Base-by-base conservation (phyloP, 805 yeast genomes). In the Myxozyma nipponensis region DNA sequence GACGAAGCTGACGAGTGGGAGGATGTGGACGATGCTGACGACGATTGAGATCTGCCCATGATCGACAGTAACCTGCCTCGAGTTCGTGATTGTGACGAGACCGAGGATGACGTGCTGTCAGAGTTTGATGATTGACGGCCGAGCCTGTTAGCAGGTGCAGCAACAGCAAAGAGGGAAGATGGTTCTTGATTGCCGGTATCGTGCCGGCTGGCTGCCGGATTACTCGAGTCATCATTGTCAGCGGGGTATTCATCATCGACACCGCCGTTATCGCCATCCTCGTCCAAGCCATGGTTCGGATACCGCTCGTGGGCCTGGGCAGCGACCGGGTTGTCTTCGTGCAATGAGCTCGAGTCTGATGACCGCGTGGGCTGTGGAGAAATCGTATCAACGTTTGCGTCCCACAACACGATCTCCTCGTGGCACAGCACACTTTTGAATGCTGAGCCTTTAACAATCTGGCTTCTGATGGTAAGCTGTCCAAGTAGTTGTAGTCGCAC, bases 391-490 rank as follows among this genome's bases (percentile, higher is more conserved):
- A 23, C 49, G 30, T 35, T 40, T 19, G 50, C 52, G 39, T 41
- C 48, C 63, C 66, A 65, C 30, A 65, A 59, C 28, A 54, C 51
- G 21, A 60, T 47, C 41, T 53, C 50, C 37, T 62, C 66, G 50
- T 64, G 63, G 44, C 67, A 63, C 26, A 65, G 57, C 6, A 55
- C 61, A 25, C 62, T 58, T 42, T 63, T 58, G 39, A 50, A 46
- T 18, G 63, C 52, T 30, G 63, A 54, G 30, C 66, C 66, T 44
- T 65, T 63, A 41, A 64, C 67, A 32, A 66, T 57, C 35, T 60
- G 57, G 44, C 57, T 64, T 39, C 65, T 56, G 35, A 66, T 62
- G 10, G 54, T 44, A 35, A 68, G 60, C 30, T 56, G 54, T 25
- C 70, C 72, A 28, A 57, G 54, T 36, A 68, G 54, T 1, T 43